Evolutionary conservation across 352 stramenopile species (phyloP).

Genomic region (Pythium utonaiense): DNA sequence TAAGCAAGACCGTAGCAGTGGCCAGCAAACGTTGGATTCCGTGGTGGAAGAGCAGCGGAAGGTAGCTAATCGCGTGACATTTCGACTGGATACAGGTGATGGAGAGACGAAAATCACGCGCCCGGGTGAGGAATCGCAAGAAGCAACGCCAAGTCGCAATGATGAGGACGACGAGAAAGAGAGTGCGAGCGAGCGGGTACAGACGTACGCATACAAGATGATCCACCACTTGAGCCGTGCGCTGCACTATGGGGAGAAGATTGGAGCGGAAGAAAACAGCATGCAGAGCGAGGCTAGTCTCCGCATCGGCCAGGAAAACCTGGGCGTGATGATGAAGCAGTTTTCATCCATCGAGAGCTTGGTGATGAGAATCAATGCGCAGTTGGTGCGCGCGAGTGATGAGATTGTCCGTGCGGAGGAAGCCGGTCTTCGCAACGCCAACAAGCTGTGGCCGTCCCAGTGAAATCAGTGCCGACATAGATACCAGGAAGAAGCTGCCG

Average conservation of each 20-base stretch:
- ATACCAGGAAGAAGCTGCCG: no score
- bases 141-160: conserved; percentile 8
- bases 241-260: conserved; percentile 59
- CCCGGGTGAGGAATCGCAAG: conserved; percentile 53
- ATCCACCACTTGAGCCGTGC: conserved; percentile 61
- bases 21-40: neutral
- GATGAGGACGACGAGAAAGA: conserved; percentile 25
- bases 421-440: neutral
- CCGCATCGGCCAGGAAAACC: conserved; percentile 24
- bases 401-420: neutral
- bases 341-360: conserved; percentile 38
- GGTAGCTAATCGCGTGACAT: conserved; percentile 49
- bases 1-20: conserved; percentile 14
- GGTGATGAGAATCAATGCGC: conserved; percentile 30
- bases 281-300: conserved; percentile 44
- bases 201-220: conserved; percentile 48
- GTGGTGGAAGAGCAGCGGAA: conserved; percentile 26
- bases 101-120: conserved; percentile 37
- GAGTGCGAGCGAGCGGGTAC: conserved; percentile 39
- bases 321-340: conserved; percentile 31
- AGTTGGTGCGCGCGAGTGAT: conserved; percentile 22
- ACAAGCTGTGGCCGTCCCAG: neutral
- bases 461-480: neutral
- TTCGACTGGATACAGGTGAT: conserved; percentile 37
- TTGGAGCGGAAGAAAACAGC: conserved; percentile 46